Evolutionary conservation across 352 stramenopile species (phyloP).

Genomic region (Thraustochytrium striatum): DNA sequence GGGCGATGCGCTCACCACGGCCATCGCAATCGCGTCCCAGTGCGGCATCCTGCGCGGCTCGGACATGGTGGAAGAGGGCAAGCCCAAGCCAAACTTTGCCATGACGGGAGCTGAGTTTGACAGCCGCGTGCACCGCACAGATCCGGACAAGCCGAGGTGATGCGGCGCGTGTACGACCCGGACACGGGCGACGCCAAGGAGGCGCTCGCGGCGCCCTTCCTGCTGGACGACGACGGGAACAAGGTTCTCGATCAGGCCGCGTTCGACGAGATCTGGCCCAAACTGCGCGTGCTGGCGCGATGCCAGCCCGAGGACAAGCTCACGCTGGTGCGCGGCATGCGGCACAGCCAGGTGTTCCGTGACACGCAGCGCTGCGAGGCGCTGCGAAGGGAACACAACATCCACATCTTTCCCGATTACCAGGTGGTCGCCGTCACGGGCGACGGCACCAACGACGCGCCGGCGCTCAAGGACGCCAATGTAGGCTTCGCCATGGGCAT

Average conservation of each 20-base stretch:
- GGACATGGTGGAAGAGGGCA: not conserved
- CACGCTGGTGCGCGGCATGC: conserved; percentile 87
- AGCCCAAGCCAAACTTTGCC: conserved; percentile 40
- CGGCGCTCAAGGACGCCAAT: conserved; percentile 78
- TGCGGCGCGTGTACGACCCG: conserved; percentile 31
- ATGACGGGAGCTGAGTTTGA: conserved; percentile 53
- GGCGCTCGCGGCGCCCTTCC: conserved; percentile 18
- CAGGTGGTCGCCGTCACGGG: conserved; percentile 96
- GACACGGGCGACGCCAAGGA: conserved; percentile 1
- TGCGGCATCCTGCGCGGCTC: conserved; percentile 78
- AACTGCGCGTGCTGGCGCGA: conserved; percentile 73
- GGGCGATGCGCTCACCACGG: conserved; percentile 96
- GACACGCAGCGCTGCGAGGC: conserved; percentile 56
- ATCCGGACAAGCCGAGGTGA: conserved; percentile 1
- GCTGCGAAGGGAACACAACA: conserved; percentile 57
- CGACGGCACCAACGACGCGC: conserved; percentile 98
- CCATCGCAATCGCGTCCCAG: conserved; percentile 87
- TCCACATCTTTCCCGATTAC: conserved; percentile 51
- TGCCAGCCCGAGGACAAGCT: conserved; percentile 84
- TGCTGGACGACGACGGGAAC: conserved; percentile 53
- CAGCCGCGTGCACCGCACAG: conserved; percentile 25
- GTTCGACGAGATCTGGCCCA: conserved; percentile 86
- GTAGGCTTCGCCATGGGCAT: conserved; percentile 90
- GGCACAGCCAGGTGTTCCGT: conserved; percentile 64
- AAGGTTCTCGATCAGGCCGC: conserved; percentile 67